Percentiles rank a stretch among this genome's conserved stretches.
Evolutionary conservation across 2,329 filamentous ascomycete genomes (phyloP).

Genomic region (Paramyrothecium sp.): DNA sequence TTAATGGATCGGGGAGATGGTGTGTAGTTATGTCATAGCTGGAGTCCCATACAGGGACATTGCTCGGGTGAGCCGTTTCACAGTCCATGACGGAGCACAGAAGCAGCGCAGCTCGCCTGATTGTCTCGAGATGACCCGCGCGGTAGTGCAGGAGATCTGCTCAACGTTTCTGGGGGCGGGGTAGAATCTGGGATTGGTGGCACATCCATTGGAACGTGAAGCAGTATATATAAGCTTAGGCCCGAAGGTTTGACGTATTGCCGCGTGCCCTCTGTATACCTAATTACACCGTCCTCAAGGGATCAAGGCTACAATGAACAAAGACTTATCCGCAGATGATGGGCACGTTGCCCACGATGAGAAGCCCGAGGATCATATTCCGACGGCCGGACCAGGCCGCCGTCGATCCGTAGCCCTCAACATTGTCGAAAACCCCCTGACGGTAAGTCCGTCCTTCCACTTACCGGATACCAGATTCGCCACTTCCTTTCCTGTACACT

Average conservation of each 20-base stretch:
- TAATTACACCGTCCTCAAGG: neutral
- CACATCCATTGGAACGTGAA: neutral
- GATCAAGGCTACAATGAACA: conserved; percentile 3
- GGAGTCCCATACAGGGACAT: neutral
- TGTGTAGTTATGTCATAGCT: neutral
- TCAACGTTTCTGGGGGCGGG: neutral
- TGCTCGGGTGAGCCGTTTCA: neutral
- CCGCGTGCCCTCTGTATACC: neutral
- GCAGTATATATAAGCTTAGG: neutral
- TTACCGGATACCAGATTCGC: too few relatives aligned
- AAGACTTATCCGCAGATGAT: conserved; percentile 2
- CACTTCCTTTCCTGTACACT: too few relatives aligned
- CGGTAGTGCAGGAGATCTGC: neutral
- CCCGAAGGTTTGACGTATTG: neutral
- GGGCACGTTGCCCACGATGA: conserved; percentile 8
- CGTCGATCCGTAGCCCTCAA: conserved; percentile 25
- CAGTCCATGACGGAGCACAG: too few relatives aligned
- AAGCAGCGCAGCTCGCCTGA: too few relatives aligned
- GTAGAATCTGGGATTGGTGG: neutral
- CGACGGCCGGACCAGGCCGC: conserved; percentile 5
- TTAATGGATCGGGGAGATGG: neutral
- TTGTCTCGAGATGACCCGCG: too few relatives aligned
- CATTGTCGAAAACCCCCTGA: conserved; percentile 30
- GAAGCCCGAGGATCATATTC: neutral
- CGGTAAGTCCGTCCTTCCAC: conserved; percentile 17